Percentiles rank a stretch among this genome's conserved stretches.
phyloP scores from a whole-genome alignment of 2,329 filamentous ascomycete genomes.

The Talaromyces sp. region DNA sequence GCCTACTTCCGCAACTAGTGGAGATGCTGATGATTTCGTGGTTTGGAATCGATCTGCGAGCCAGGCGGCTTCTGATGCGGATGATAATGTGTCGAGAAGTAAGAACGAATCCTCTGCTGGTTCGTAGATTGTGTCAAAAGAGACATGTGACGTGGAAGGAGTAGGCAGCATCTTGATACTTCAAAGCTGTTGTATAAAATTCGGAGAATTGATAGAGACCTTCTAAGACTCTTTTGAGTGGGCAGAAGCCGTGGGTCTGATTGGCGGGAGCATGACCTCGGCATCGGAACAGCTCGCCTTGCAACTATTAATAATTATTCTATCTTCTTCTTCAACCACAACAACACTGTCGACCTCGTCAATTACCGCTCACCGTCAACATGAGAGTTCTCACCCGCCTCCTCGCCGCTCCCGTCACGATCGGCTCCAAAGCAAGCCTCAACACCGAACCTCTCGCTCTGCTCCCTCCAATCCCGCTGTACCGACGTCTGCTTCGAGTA shows the following conservation, averaged over 20 bases:
- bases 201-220: not conserved
- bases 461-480: constrained; percentile 82
- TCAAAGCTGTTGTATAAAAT: constrained; percentile 7
- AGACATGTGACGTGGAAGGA: constrained; percentile 86
- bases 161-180: constrained; percentile 73
- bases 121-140: constrained; percentile 86
- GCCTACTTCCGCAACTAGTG: constrained; percentile 77
- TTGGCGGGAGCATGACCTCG: constrained; percentile 18
- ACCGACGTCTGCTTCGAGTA: constrained; percentile 78
- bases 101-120: constrained; percentile 95
- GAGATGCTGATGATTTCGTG: constrained; percentile 29
- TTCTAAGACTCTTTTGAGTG: not conserved
- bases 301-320: not conserved
- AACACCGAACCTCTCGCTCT: constrained; percentile 60
- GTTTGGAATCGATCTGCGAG: constrained; percentile 60
- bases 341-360: not conserved
- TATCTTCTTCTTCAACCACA: not conserved
- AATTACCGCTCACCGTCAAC: constrained; percentile 8
- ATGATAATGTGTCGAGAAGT: constrained; percentile 85
- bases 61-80: constrained; percentile 63
- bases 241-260: constrained; percentile 17
- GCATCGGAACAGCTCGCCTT: constrained; percentile 12
- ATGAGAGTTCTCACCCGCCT: constrained; percentile 39
- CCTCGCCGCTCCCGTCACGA: constrained; percentile 40
- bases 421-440: constrained; percentile 42